Base-by-base conservation (phyloP, 2,329 filamentous ascomycete species). In the Hymenoscyphus repandus region DNA sequence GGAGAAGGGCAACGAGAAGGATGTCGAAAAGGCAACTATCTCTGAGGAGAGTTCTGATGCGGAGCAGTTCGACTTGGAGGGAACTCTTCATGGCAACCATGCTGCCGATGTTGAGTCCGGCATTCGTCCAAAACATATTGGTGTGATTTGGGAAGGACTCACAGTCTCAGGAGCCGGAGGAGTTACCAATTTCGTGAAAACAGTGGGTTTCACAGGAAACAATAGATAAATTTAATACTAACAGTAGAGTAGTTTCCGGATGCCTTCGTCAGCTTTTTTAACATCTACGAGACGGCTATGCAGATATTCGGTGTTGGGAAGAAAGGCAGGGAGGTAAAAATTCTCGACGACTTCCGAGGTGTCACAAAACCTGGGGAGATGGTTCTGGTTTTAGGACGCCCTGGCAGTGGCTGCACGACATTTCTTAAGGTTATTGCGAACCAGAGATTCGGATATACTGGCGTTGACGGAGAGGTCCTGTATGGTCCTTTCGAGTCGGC, bases 281-380 rank as follows among this genome's bases (percentile, higher is more conserved):
- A 95, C 64, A 72, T 88, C 42, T 76, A 84, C 52, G 79, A 79
- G 2, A 88, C 85, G 0, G 66, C 83, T 45, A 79, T 79, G 69
- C 73, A 72, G 15, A 61, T 90, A 9, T 69, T 91, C 1, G 85
- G 87, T 0, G 63, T 82, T 13, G 81, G 82, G 0, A 80, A 79
- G 50, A 88, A 87, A 66, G 83, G 83, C 2, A 74, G 73, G 31
- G 86, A 95, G 65, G 79, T 84, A 37, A 84, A 88, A 5, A 83
- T 95, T 41, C 70, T 95, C 20, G 77, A 88, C 54, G 74, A 79
- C 57, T 93, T 91, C 70, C 76, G 74, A 46, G 86, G 85, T 31
- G 76, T 87, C 1, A 80, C 82, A 50, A 83, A 85, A 56, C 87
- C 89, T 0, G 91, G 90, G 1, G 90, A 96, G 73, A 95, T 96